Conservation (phyloP, 163 green algal species). For the Scenedesmus sp. region DNA sequence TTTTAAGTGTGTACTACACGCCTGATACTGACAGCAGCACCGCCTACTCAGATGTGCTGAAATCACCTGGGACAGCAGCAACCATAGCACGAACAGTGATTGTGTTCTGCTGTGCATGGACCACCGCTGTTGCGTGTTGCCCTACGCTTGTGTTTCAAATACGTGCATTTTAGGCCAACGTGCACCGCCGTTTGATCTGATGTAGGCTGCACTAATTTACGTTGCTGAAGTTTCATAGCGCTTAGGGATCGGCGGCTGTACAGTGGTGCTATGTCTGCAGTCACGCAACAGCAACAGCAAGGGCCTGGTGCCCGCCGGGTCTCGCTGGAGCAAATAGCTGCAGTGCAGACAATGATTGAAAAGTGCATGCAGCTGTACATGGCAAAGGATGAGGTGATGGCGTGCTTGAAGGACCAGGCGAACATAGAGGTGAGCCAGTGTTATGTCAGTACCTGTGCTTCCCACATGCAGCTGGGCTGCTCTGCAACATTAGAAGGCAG, state of each 20-base stretch:
- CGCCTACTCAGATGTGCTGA: too few species aligned
- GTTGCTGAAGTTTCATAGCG: not conserved
- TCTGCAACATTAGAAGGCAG: not conserved
- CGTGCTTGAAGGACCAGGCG: conserved; percentile 58
- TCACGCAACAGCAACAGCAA: conserved; percentile 22
- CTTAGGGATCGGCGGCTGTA: not conserved
- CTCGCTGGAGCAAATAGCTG: conserved; percentile 15
- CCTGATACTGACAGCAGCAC: too few species aligned
- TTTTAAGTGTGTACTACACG: not conserved
- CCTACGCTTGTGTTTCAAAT: not conserved
- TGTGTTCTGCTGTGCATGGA: not conserved
- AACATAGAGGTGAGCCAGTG: conserved; percentile 18
- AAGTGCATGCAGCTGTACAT: conserved; percentile 96
- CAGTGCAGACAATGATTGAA: conserved; percentile 96
- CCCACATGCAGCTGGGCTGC: not conserved
- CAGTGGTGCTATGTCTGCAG: not conserved
- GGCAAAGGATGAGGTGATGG: conserved; percentile 62
- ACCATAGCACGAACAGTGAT: not conserved
- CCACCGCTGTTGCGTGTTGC: too few species aligned
- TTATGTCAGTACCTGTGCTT: not conserved
- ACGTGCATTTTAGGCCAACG: not conserved
- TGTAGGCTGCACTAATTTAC: not conserved
- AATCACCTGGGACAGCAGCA: not conserved
- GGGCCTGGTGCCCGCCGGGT: not conserved
- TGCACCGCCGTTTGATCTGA: not conserved